These are phyloP conservation scores for Botryotinia convoluta DNA, from an alignment of 2,329 filamentous ascomycete genomes.

Conservation along the genomic window DNA sequence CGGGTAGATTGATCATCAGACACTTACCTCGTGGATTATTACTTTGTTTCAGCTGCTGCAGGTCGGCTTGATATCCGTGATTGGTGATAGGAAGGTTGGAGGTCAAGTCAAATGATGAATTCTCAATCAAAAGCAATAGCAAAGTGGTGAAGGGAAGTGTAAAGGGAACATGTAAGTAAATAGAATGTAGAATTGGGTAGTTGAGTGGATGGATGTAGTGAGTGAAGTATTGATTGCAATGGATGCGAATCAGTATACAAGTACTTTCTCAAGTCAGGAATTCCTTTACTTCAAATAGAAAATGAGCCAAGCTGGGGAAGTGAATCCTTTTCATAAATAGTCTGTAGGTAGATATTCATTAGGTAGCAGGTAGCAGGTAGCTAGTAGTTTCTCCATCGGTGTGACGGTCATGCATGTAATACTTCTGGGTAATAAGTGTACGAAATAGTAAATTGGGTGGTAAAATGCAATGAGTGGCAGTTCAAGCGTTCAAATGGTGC, in stretches of 20 bases:
- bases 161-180: neutral
- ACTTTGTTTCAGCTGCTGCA: slow-evolving; percentile 13
- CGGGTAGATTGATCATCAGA: slow-evolving; percentile 21
- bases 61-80: slow-evolving; percentile 12
- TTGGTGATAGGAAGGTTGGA: neutral
- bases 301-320: neutral
- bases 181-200: neutral
- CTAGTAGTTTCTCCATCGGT: neutral
- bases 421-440: neutral
- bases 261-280: neutral
- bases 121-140: neutral
- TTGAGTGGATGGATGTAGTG: neutral
- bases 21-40: slow-evolving; percentile 17
- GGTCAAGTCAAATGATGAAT: slow-evolving; percentile 2
- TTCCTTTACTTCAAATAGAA: neutral
- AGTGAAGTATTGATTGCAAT: neutral
- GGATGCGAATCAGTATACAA: neutral
- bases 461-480: neutral
- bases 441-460: neutral
- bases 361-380: neutral
- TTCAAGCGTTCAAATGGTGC: neutral
- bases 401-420: neutral
- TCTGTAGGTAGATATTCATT: neutral
- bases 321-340: neutral
- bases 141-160: neutral